phyloP scores from a whole-genome alignment of 169 alveolate species.

The Babesia caballi region DNA sequence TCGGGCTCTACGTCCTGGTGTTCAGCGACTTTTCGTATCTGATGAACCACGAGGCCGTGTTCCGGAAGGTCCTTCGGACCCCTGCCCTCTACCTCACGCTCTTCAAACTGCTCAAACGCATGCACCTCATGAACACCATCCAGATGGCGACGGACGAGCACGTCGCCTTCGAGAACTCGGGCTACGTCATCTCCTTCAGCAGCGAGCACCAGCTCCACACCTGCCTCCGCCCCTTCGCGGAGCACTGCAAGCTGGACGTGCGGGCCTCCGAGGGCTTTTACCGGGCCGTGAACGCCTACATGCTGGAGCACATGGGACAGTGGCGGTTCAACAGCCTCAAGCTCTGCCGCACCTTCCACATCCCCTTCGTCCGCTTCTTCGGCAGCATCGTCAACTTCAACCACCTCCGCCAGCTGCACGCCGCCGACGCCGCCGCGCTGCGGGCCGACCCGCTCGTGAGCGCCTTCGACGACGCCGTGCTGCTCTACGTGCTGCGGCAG shows the following conservation, averaged over 20 bases:
- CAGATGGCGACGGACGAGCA: constrained; percentile 13
- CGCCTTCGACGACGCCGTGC: constrained; percentile 37
- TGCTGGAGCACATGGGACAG: not conserved
- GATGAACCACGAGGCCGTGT: constrained; percentile 40
- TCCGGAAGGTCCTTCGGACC: not conserved
- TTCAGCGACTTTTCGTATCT: constrained; percentile 46
- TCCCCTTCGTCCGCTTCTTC: constrained; percentile 55
- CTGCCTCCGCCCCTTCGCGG: constrained; percentile 38
- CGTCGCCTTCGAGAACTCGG: constrained; percentile 38
- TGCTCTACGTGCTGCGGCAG: constrained; percentile 20
- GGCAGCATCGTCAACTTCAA: constrained; percentile 25
- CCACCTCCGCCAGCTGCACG: constrained; percentile 6
- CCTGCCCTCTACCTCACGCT: constrained; percentile 14
- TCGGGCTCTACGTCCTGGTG: constrained; percentile 35
- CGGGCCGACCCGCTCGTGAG: not conserved
- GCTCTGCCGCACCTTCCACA: constrained; percentile 45
- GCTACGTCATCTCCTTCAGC: constrained; percentile 39
- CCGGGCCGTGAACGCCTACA: constrained; percentile 9
- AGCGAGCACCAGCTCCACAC: constrained; percentile 48
- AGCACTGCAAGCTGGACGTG: constrained; percentile 7
- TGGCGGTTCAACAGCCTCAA: not conserved
- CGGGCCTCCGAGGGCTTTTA: not conserved
- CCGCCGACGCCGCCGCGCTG: not conserved
- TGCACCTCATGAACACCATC: constrained; percentile 41
- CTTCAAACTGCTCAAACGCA: constrained; percentile 14